A percentile compares a stretch with the other conserved stretches of the same genome.
phyloP scores from a whole-genome alignment of 371 early-diverging fungal genomes.

The Lichtheimia ramosa region DNA sequence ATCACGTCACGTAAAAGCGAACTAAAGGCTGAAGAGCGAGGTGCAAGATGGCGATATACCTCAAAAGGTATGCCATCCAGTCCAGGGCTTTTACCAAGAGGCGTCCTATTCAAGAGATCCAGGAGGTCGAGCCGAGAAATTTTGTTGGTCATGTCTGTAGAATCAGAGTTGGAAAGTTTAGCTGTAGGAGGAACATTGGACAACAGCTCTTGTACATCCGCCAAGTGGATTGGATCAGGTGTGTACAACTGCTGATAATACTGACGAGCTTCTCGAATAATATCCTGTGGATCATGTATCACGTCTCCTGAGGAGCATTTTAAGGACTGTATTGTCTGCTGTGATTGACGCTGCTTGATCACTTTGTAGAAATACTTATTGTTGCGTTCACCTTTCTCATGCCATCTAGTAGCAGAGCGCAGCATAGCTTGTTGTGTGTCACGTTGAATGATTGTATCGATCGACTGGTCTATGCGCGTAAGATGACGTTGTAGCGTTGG shows the following conservation, averaged over 20 bases:
- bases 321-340: constrained; percentile 12
- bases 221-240: no score
- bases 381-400: constrained; percentile 29
- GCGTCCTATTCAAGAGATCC: no score
- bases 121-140: no score
- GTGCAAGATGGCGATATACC: not conserved
- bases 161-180: not conserved
- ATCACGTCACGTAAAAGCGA: not conserved
- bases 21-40: no score
- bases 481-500: no score
- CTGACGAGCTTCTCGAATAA: not conserved
- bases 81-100: constrained; percentile 5
- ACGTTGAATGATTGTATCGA: not conserved
- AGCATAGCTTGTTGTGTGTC: not conserved
- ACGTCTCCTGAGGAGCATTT: no score
- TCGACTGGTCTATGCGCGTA: no score
- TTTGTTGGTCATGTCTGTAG: not conserved
- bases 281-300: not conserved
- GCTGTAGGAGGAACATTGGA: no score
- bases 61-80: constrained; percentile 13
- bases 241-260: no score
- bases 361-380: constrained; percentile 25
- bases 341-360: constrained; percentile 9
- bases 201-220: no score
- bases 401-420: constrained; percentile 5